Conservation (phyloP, 2,329 filamentous ascomycete species). For the Cytospora piceae region DNA sequence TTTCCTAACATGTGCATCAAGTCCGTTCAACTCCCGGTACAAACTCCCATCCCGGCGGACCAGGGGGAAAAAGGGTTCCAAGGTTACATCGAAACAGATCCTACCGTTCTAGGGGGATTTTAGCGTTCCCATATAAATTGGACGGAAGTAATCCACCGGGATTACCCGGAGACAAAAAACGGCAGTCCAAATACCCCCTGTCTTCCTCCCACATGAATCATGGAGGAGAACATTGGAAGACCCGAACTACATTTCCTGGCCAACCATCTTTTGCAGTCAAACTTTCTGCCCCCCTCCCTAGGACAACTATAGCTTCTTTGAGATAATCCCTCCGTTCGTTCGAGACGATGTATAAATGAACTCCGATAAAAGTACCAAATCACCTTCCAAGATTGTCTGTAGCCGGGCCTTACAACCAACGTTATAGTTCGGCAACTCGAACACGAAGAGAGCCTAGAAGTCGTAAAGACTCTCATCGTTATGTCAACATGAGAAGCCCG, state of each 20-base stretch:
- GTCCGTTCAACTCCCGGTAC: too few species aligned
- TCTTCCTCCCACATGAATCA: not conserved
- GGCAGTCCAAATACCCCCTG: not conserved
- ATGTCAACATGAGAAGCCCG: conserved; percentile 9
- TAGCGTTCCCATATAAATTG: not conserved
- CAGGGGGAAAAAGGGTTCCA: not conserved
- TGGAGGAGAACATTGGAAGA: not conserved
- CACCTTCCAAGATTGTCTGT: not conserved
- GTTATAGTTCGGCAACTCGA: not conserved
- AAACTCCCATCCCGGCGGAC: too few species aligned
- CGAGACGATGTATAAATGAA: not conserved
- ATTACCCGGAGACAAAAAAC: not conserved
- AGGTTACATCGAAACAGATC: not conserved
- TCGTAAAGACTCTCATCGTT: conserved; percentile 2
- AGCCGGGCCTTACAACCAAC: not conserved
- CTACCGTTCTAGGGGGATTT: not conserved
- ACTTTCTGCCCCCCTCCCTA: not conserved
- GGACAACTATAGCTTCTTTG: conserved; percentile 6
- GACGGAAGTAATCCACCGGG: not conserved
- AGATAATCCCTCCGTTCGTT: not conserved
- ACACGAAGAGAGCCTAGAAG: not conserved
- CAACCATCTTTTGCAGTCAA: not conserved
- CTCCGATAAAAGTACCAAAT: not conserved
- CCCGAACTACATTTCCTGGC: not conserved
- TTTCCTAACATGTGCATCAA: too few species aligned